These are phyloP conservation scores for Rhododendron molle DNA, from an alignment of 148 eudicot genomes.

Conservation along the genomic window DNA sequence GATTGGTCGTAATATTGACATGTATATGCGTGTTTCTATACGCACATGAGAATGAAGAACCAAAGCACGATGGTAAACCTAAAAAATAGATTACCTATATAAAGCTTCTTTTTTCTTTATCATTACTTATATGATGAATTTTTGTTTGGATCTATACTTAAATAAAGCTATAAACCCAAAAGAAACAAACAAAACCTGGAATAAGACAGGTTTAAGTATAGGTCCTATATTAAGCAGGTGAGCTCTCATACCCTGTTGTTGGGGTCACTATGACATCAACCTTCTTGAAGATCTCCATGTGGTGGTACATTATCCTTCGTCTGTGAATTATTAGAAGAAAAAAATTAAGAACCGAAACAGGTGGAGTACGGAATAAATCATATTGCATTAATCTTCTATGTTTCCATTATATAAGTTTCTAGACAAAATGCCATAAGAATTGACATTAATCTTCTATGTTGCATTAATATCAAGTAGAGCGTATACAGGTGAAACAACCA, in stretches of 20 bases:
- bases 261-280: constrained; percentile 95
- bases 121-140: neutral
- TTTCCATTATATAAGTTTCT: neutral
- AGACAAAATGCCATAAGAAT: neutral
- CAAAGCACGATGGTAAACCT: neutral
- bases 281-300: constrained; percentile 78
- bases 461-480: neutral
- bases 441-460: neutral
- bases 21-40: neutral
- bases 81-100: neutral
- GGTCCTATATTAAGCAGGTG: neutral
- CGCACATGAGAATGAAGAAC: neutral
- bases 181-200: neutral
- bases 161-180: neutral
- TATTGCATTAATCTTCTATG: neutral
- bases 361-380: neutral
- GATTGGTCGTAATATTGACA: neutral
- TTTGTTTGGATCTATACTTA: neutral
- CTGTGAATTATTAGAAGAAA: constrained; percentile 32
- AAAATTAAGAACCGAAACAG: constrained; percentile 9
- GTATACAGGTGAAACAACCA: neutral
- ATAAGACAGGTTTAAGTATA: neutral
- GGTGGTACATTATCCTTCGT: constrained; percentile 86
- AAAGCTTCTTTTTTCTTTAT: neutral
- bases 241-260: constrained; percentile 81